Conservation (phyloP, 2,329 filamentous ascomycete genomes). For the Alternaria sp. region DNA sequence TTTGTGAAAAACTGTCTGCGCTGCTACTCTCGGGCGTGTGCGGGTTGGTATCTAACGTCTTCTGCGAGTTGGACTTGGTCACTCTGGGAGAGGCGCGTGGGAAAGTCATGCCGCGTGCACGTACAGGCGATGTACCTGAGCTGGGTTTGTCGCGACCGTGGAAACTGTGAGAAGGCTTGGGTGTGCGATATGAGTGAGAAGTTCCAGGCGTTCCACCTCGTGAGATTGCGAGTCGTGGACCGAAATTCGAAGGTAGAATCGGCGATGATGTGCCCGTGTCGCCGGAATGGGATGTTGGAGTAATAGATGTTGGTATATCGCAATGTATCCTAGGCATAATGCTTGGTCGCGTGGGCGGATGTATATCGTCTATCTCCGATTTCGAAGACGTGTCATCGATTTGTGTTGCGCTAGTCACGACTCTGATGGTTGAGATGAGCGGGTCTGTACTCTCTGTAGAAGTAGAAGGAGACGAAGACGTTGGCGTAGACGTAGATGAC, state of each 20-base stretch:
- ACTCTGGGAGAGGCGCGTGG: neutral
- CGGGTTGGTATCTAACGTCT: neutral
- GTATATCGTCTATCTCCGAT: neutral
- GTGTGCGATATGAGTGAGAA: neutral
- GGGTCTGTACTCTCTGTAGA: neutral
- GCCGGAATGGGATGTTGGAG: neutral
- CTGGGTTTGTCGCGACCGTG: constrained; percentile 16
- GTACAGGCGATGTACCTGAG: constrained; percentile 20
- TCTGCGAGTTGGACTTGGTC: neutral
- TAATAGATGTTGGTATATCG: constrained; percentile 1
- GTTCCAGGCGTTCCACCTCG: neutral
- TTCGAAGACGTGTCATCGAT: neutral
- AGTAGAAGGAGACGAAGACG: neutral
- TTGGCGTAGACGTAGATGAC: neutral
- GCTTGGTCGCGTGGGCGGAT: neutral
- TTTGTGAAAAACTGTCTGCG: neutral
- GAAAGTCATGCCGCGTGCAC: constrained; percentile 28
- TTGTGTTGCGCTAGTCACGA: constrained; percentile 7
- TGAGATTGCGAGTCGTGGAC: neutral
- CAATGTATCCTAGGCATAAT: neutral
- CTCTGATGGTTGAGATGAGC: constrained; percentile 12
- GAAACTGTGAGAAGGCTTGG: constrained; percentile 6
- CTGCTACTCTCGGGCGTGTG: neutral
- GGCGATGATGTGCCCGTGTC: neutral
- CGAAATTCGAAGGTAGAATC: neutral